These are phyloP conservation scores for Silybum marianum DNA, from an alignment of 129 eudicot species.

Conservation along the genomic window DNA sequence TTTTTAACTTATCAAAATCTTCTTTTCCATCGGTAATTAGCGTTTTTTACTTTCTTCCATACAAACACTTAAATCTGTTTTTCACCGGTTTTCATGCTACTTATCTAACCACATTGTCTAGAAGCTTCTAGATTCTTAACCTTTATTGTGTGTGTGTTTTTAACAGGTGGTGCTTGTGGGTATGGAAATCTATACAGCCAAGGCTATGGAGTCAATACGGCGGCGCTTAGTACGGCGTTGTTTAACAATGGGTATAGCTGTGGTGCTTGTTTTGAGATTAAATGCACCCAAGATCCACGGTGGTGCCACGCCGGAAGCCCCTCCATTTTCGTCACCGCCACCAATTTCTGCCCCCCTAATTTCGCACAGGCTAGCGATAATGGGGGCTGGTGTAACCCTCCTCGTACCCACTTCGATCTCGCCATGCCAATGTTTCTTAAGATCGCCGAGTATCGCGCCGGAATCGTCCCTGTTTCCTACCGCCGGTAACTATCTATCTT, in stretches of 20 bases:
- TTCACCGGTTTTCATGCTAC: too few species aligned
- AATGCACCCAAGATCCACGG: constrained; percentile 56
- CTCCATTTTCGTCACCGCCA: constrained; percentile 71
- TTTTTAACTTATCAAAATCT: too few species aligned
- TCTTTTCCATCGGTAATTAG: too few species aligned
- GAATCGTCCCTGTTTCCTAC: constrained; percentile 76
- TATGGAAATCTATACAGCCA: constrained; percentile 79
- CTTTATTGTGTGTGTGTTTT: not conserved
- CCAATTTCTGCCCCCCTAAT: constrained; percentile 86
- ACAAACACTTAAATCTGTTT: too few species aligned
- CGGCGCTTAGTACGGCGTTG: constrained; percentile 78
- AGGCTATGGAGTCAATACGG: constrained; percentile 79
- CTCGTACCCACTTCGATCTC: constrained; percentile 82
- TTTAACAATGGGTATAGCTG: constrained; percentile 75
- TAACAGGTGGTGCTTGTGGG: constrained; percentile 83
- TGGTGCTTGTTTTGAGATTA: constrained; percentile 81
- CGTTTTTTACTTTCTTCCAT: too few species aligned
- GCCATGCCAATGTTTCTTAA: constrained; percentile 85
- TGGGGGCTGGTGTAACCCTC: constrained; percentile 97
- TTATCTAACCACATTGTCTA: not conserved
- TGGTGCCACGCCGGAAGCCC: constrained; percentile 92
- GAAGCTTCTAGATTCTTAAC: not conserved
- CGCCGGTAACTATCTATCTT: constrained; percentile 37
- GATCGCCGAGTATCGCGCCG: constrained; percentile 73
- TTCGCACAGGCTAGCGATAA: constrained; percentile 59